These are phyloP conservation scores for Fusarium sp. DNA, from an alignment of 2,329 filamentous ascomycete species.

Conservation along the genomic window DNA sequence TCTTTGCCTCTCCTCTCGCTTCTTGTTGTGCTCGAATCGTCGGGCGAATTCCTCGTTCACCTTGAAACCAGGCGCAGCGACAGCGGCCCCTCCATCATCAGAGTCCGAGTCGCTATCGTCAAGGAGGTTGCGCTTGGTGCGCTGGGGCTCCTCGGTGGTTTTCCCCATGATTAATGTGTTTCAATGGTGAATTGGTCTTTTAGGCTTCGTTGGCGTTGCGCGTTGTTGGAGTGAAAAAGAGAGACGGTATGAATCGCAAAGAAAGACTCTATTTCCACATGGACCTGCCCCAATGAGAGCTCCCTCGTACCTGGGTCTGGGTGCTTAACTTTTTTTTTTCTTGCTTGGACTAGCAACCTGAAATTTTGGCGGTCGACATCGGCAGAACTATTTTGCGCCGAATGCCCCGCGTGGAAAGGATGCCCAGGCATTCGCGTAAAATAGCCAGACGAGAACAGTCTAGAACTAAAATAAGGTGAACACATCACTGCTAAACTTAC, in stretches of 20 bases:
- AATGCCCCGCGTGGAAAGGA: neutral
- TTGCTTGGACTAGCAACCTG: conserved; percentile 21
- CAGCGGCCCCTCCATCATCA: conserved; percentile 52
- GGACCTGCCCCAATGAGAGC: conserved; percentile 28
- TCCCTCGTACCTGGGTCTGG: conserved; percentile 15
- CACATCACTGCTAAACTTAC: neutral
- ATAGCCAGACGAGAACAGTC: conserved; percentile 4
- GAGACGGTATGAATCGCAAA: conserved; percentile 5
- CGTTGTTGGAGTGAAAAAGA: conserved; percentile 4
- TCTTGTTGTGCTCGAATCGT: conserved; percentile 96
- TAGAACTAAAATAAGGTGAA: neutral
- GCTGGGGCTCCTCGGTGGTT: conserved; percentile 46
- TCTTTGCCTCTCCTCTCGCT: conserved; percentile 82
- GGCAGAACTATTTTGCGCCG: conserved; percentile 21
- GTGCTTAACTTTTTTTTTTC: conserved; percentile 44
- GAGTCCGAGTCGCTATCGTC: conserved; percentile 63
- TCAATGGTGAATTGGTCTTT: neutral
- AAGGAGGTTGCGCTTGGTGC: conserved; percentile 59
- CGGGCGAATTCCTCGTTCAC: conserved; percentile 91
- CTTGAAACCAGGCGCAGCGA: conserved; percentile 66
- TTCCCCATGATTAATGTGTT: conserved; percentile 24
- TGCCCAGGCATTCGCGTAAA: neutral
- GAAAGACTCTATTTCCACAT: conserved; percentile 24
- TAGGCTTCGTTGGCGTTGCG: neutral
- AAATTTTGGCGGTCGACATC: conserved; percentile 47